Evolutionary conservation across 1,284 basidiomycete genomes (phyloP).

Genomic region (Tylopilus sp.): DNA sequence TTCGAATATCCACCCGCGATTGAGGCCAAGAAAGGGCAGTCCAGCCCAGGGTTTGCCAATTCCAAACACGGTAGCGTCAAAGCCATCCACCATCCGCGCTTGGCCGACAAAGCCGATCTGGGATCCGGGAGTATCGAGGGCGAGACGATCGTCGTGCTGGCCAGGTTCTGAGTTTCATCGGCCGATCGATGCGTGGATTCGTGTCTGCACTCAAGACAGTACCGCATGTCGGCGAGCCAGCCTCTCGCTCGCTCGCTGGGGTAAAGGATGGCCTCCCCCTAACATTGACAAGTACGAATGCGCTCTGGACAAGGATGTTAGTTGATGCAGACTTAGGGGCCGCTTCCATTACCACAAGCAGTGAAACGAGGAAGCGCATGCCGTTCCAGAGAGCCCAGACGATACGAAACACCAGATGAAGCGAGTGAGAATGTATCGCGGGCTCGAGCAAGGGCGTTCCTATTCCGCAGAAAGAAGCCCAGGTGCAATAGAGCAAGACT

Average conservation of each 20-base stretch:
- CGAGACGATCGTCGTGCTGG: slow-evolving; percentile 10
- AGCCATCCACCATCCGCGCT: slow-evolving; percentile 15
- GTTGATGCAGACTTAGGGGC: neutral
- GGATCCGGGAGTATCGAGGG: slow-evolving; percentile 25
- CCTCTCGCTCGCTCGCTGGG: slow-evolving; percentile 1
- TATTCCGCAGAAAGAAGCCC: slow-evolving; percentile 8
- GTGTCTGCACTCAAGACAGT: slow-evolving; percentile 2
- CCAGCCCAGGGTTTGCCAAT: slow-evolving; percentile 11
- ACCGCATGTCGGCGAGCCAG: neutral
- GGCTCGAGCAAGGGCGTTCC: slow-evolving; percentile 9
- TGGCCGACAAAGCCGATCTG: slow-evolving; percentile 27
- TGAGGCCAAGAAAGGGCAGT: neutral
- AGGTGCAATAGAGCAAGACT: neutral
- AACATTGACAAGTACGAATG: slow-evolving; percentile 21
- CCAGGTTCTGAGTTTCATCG: slow-evolving; percentile 1
- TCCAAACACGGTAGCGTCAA: slow-evolving; percentile 11
- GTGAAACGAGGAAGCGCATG: slow-evolving; percentile 18
- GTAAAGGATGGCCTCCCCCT: slow-evolving; percentile 11
- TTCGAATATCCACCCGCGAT: neutral
- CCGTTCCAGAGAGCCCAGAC: slow-evolving; percentile 22
- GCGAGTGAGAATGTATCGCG: slow-evolving; percentile 10
- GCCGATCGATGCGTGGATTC: slow-evolving; percentile 7
- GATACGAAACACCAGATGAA: slow-evolving; percentile 17
- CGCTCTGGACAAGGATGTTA: slow-evolving; percentile 24
- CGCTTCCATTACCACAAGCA: slow-evolving; percentile 27